phyloP scores from a whole-genome alignment of 108 stramenopile species.

The Phaeodactylum tricornutum region DNA sequence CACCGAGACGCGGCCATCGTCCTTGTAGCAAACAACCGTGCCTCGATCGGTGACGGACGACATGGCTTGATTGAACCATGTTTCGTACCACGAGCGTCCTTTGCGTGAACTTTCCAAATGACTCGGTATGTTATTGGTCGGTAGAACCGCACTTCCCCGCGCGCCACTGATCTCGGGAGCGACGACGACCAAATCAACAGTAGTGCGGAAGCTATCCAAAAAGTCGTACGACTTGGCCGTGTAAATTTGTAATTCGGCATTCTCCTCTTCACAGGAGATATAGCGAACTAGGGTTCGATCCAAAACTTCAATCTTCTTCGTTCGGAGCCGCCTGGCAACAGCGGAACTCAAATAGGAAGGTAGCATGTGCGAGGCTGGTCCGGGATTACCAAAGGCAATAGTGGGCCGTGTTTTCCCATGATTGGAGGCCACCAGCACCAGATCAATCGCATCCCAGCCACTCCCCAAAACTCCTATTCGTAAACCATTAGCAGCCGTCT shows the following conservation, averaged over 20 bases:
- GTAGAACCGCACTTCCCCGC: conserved; percentile 54
- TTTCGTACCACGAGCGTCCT: conserved; percentile 51
- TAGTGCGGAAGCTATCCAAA: conserved; percentile 40
- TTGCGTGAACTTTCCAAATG: conserved; percentile 20
- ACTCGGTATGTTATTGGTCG: conserved; percentile 23
- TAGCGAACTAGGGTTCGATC: conserved; percentile 73
- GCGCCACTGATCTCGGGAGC: conserved; percentile 60
- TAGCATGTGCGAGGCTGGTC: conserved; percentile 38
- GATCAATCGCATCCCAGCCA: conserved; percentile 74
- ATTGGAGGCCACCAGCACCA: conserved; percentile 28
- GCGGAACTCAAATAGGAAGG: conserved; percentile 68
- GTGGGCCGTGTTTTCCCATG: conserved; percentile 26
- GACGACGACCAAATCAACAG: conserved; percentile 51
- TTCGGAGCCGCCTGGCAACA: conserved; percentile 48
- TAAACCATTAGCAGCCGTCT: conserved; percentile 46
- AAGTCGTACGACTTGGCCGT: conserved; percentile 73
- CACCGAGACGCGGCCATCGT: conserved; percentile 63
- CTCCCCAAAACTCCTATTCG: conserved; percentile 64
- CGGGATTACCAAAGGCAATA: conserved; percentile 52
- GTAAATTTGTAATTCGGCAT: conserved; percentile 33
- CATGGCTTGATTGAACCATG: conserved; percentile 18
- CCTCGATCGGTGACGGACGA: conserved; percentile 22
- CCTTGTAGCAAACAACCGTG: conserved; percentile 46
- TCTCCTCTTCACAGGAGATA: conserved; percentile 20
- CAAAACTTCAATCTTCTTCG: conserved; percentile 44